phyloP scores from a whole-genome alignment of 2,329 filamentous ascomycete species.

The Aureobasidium sp. region DNA sequence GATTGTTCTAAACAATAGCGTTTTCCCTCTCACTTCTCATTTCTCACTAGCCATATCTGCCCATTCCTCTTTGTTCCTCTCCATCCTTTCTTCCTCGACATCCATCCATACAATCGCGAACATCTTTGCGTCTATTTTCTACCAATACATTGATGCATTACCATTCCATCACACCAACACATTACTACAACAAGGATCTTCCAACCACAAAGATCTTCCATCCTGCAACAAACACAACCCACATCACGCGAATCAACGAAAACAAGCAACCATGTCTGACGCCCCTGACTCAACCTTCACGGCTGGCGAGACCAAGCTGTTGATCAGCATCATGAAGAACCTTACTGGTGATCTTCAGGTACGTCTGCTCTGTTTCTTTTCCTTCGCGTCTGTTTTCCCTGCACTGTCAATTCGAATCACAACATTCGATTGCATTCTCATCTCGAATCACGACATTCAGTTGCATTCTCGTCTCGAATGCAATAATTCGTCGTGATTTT shows the following conservation, averaged over 20 bases:
- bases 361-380: constrained; percentile 1
- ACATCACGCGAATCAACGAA: neutral
- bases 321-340: constrained; percentile 30
- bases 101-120: neutral
- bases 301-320: constrained; percentile 28
- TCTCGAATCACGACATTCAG: too few species aligned
- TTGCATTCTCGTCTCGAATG: too few species aligned
- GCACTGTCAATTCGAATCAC: neutral
- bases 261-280: constrained; percentile 18
- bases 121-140: neutral
- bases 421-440: neutral
- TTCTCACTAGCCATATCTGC: neutral
- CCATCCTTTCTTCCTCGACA: neutral
- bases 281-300: constrained; percentile 25
- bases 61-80: neutral
- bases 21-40: too few species aligned
- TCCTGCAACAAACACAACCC: neutral
- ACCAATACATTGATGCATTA: neutral
- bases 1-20: neutral
- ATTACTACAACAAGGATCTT: neutral
- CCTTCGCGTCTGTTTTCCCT: neutral
- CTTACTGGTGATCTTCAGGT: constrained; percentile 30
- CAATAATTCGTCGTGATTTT: neutral
- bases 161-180: too few species aligned
- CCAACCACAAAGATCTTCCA: neutral